Evolutionary conservation across 768 basidiomycete species (phyloP).

Genomic region (Hypholoma fasciculare): DNA sequence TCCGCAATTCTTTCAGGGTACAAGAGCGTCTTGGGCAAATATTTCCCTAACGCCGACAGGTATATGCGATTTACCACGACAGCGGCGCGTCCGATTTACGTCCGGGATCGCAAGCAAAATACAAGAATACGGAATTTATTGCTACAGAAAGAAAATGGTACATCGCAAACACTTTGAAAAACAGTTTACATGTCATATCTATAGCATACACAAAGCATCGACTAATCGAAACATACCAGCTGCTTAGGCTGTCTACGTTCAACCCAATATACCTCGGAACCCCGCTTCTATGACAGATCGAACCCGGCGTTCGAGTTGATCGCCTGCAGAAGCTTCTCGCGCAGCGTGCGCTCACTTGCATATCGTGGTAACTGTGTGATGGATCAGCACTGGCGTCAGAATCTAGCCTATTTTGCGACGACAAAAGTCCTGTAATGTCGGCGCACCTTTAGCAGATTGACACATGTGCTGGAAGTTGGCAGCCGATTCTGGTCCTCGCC

Average conservation of each 20-base stretch:
- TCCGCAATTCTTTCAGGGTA: slow-evolving; percentile 23
- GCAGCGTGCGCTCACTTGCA: slow-evolving; percentile 58
- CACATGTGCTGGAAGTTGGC: slow-evolving; percentile 83
- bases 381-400: background rate
- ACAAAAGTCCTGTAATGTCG: background rate
- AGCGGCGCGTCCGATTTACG: no score
- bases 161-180: no score
- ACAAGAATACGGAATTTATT: no score
- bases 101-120: no score
- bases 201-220: background rate
- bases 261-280: background rate
- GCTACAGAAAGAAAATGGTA: no score
- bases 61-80: background rate
- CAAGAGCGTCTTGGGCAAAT: slow-evolving; percentile 23
- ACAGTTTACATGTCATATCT: background rate
- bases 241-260: background rate
- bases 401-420: background rate
- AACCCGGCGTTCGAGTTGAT: slow-evolving; percentile 90
- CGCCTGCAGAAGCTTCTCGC: slow-evolving; percentile 80
- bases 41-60: slow-evolving; percentile 1
- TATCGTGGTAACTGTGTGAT: slow-evolving; percentile 66
- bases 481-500: slow-evolving; percentile 71
- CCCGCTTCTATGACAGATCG: slow-evolving; percentile 72
- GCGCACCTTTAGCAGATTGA: slow-evolving; percentile 84
- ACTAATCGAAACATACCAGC: background rate